These are phyloP conservation scores for Ceratobasidium sp. DNA, from an alignment of 1,284 basidiomycete species.

Conservation along the genomic window DNA sequence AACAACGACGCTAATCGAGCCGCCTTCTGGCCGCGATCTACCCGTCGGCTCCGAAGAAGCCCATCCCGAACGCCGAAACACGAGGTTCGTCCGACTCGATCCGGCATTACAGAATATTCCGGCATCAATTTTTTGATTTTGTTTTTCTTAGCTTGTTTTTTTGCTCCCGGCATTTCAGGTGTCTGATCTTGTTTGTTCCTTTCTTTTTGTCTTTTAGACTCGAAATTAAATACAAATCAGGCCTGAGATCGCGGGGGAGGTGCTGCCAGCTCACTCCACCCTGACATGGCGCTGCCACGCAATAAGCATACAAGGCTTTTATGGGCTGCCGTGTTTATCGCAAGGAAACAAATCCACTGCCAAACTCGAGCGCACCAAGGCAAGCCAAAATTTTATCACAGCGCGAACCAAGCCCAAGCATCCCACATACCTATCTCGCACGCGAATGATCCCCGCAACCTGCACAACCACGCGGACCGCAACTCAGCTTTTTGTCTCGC, in stretches of 20 bases:
- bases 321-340: too few species aligned
- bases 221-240: conserved; percentile 12
- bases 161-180: too few species aligned
- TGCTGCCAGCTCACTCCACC: too few species aligned
- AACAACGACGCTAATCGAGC: background rate
- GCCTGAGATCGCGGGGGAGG: too few species aligned
- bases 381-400: background rate
- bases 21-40: conserved; percentile 20
- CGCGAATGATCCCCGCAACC: too few species aligned
- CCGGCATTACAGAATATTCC: background rate
- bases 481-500: background rate
- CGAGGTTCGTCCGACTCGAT: conserved; percentile 27
- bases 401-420: background rate
- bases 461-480: background rate
- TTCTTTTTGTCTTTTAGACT: background rate
- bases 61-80: conserved; percentile 27
- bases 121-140: background rate
- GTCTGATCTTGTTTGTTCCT: too few species aligned
- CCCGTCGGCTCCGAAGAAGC: background rate
- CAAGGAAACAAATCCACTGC: too few species aligned
- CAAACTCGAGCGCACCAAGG: too few species aligned
- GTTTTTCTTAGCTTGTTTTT: background rate
- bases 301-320: too few species aligned
- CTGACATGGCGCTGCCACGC: too few species aligned
- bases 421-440: background rate